phyloP scores from a whole-genome alignment of 352 stramenopile genomes.

The Thalassiosira mediterranea region DNA sequence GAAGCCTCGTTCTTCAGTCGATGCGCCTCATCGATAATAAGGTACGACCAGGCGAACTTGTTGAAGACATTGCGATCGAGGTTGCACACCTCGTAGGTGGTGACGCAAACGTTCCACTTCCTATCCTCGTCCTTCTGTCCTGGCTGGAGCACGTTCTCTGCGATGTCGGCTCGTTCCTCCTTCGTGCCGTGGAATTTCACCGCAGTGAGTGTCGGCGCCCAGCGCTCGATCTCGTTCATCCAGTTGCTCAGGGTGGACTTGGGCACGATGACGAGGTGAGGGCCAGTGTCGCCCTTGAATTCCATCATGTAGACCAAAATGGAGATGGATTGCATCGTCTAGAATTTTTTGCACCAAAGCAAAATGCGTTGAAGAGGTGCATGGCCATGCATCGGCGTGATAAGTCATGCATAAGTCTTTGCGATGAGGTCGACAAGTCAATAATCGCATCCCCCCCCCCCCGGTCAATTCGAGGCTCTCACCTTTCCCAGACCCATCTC shows the following conservation, averaged over 20 bases:
- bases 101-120: conserved; percentile 96
- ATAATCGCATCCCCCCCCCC: not conserved
- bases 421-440: not conserved
- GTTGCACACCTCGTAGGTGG: conserved; percentile 95
- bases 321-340: conserved; percentile 99
- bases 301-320: conserved; percentile 88
- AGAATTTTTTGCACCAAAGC: not conserved
- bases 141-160: conserved; percentile 82
- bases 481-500: conserved; percentile 25
- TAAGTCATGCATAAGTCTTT: not conserved
- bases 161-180: conserved; percentile 88
- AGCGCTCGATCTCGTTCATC: conserved; percentile 96
- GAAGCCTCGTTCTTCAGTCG: conserved; percentile 92
- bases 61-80: conserved; percentile 83
- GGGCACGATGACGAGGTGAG: conserved; percentile 94
- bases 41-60: conserved; percentile 96
- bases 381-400: conserved; percentile 20
- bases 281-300: conserved; percentile 70
- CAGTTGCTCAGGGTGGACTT: conserved; percentile 99
- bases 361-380: not conserved
- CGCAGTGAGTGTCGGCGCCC: conserved; percentile 92
- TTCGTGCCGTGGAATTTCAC: conserved; percentile 97
- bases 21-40: conserved; percentile 98
- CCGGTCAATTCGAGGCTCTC: no score
- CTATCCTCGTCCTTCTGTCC: conserved; percentile 83